Conservation (phyloP, 305 asterid genomes). For the Fraxinus velutina region DNA sequence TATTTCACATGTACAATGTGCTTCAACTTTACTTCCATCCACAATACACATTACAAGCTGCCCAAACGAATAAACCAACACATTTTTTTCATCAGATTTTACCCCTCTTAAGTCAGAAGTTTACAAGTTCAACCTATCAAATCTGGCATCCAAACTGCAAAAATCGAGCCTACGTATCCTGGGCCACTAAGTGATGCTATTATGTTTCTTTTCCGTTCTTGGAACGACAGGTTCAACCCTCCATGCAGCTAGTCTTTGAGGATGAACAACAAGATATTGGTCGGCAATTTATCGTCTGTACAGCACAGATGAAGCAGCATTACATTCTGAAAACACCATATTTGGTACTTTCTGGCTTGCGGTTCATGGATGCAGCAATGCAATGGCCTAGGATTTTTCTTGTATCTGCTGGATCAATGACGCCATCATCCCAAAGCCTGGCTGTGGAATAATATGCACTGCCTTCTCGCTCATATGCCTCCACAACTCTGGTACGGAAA, state of each 20-base stretch:
- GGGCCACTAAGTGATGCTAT: background rate
- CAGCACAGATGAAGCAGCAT: background rate
- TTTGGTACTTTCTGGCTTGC: slow-evolving; percentile 56
- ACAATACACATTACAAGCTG: background rate
- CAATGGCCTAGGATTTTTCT: slow-evolving; percentile 72
- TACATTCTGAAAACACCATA: slow-evolving; percentile 95
- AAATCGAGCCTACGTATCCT: background rate
- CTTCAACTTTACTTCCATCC: slow-evolving; percentile 10
- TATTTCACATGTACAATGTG: background rate
- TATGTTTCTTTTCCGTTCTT: background rate
- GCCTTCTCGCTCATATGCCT: slow-evolving; percentile 86
- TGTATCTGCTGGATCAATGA: slow-evolving; percentile 93
- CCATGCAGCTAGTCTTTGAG: background rate
- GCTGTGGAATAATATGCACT: slow-evolving; percentile 87
- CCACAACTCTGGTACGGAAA: slow-evolving; percentile 64
- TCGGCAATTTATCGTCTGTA: background rate
- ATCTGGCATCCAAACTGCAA: background rate
- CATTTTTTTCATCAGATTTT: background rate
- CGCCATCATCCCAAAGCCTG: slow-evolving; percentile 99
- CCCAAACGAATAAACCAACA: background rate
- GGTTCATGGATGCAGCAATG: slow-evolving; percentile 69
- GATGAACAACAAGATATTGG: background rate
- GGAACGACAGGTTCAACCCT: background rate
- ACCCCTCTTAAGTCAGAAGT: background rate
- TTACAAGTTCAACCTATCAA: background rate